A percentile compares a stretch with the other conserved stretches of the same genome.
Conservation (phyloP, 805 yeast genomes). For the Ogataea neopini region DNA sequence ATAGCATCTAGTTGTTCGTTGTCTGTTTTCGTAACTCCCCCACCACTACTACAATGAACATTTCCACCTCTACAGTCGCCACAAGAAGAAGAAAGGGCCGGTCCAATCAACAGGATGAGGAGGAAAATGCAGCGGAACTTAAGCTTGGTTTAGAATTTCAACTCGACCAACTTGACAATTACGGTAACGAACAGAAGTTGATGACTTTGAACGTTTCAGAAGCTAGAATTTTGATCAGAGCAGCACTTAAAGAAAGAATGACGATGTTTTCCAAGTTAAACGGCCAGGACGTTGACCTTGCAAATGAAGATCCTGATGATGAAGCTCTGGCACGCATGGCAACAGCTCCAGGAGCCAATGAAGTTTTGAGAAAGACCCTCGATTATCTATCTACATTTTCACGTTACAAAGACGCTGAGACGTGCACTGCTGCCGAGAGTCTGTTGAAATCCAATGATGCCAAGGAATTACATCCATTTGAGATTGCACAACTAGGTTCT, state of each 20-base stretch:
- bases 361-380: slow-evolving; percentile 87
- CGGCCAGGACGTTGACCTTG: slow-evolving; percentile 32
- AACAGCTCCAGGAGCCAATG: slow-evolving; percentile 74
- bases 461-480: slow-evolving; percentile 87
- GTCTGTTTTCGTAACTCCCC: not conserved
- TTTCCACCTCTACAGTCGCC: slow-evolving; percentile 85
- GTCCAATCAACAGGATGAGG: slow-evolving; percentile 69
- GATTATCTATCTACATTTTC: slow-evolving; percentile 85
- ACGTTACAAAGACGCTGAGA: slow-evolving; percentile 87
- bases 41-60: slow-evolving; percentile 56
- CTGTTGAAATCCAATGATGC: slow-evolving; percentile 74
- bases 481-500: slow-evolving; percentile 83
- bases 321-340: slow-evolving; percentile 52
- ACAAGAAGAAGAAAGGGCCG: slow-evolving; percentile 73
- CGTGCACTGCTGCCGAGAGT: slow-evolving; percentile 91
- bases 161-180: slow-evolving; percentile 73
- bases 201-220: slow-evolving; percentile 88
- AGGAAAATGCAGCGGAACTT: slow-evolving; percentile 86
- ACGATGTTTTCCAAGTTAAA: slow-evolving; percentile 46
- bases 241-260: slow-evolving; percentile 78
- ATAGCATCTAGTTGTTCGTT: not conserved
- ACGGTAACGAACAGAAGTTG: slow-evolving; percentile 73
- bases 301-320: slow-evolving; percentile 42
- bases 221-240: slow-evolving; percentile 85
- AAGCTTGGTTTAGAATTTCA: slow-evolving; percentile 94